Percentiles rank a stretch among this genome's conserved stretches.
Conservation (phyloP, 2,329 filamentous ascomycete genomes). For the Cryoendolithus antarcticus region DNA sequence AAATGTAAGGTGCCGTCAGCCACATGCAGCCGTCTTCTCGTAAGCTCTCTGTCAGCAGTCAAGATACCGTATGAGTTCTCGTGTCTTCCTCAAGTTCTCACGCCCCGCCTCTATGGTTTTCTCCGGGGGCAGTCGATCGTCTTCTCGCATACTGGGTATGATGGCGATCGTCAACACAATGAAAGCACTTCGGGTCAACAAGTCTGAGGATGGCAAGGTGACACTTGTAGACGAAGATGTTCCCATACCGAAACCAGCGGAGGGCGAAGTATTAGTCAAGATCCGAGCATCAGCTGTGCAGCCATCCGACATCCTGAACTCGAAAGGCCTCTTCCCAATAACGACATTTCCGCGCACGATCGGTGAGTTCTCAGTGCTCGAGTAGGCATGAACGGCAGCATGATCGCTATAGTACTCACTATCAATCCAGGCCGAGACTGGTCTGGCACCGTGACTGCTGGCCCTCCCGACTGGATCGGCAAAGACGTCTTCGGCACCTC, state of each 20-base stretch:
- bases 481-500: conserved; percentile 21
- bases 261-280: conserved; percentile 16
- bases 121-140: no score
- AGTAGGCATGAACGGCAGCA: no score
- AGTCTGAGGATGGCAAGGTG: conserved; percentile 3
- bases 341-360: conserved; percentile 19
- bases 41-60: no score
- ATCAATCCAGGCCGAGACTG: conserved; percentile 18
- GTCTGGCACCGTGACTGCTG: conserved; percentile 15
- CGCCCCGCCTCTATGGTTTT: no score
- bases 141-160: no score
- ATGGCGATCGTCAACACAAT: conserved; percentile 1
- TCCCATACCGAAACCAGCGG: conserved; percentile 10
- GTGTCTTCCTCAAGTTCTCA: no score
- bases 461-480: conserved; percentile 11
- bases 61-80: no score
- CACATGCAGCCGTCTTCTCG: no score
- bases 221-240: conserved; percentile 8
- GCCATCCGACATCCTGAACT: conserved; percentile 21
- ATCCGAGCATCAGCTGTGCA: conserved; percentile 19
- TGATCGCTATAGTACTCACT: no score
- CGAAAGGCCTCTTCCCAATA: conserved; percentile 14
- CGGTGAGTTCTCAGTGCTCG: no score
- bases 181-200: conserved; percentile 9
- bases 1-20: no score